Evolutionary conservation across 192 early-diverging fungal species (phyloP).

Genomic region (Backusella mclennaniae): DNA sequence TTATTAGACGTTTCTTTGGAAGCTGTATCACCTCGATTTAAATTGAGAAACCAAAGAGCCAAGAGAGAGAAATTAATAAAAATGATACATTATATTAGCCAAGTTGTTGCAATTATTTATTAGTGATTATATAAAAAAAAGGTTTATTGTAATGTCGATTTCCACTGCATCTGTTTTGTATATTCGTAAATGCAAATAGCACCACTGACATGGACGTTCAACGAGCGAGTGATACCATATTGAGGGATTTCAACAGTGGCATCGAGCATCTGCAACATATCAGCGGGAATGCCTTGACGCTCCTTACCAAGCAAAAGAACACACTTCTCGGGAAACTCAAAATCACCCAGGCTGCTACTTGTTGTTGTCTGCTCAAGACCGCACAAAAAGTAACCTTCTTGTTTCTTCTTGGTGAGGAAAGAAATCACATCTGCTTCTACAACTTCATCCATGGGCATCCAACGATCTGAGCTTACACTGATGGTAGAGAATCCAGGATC

Average conservation of each 20-base stretch:
- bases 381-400: constrained; percentile 48
- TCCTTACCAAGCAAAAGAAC: constrained; percentile 54
- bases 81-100: not conserved
- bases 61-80: not conserved
- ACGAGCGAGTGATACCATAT: constrained; percentile 52
- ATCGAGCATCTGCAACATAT: constrained; percentile 53
- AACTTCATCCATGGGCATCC: constrained; percentile 60
- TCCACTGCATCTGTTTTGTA: constrained; percentile 42
- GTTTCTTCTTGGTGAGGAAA: constrained; percentile 47
- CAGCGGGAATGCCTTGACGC: constrained; percentile 51
- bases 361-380: constrained; percentile 62
- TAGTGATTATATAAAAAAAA: not conserved
- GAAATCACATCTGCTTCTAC: constrained; percentile 30
- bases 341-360: constrained; percentile 47
- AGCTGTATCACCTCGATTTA: constrained; percentile 33
- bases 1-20: constrained; percentile 40
- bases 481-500: constrained; percentile 48
- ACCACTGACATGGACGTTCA: constrained; percentile 64
- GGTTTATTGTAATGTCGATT: not conserved
- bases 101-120: not conserved
- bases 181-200: constrained; percentile 57
- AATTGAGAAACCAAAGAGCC: not conserved
- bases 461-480: constrained; percentile 58
- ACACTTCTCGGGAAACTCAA: constrained; percentile 54
- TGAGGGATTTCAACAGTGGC: constrained; percentile 59